A percentile compares a stretch with the other conserved stretches of the same genome.
These are phyloP conservation scores for Capillidium rhysosporum DNA, from an alignment of 371 early-diverging fungal species.

Conservation along the genomic window DNA sequence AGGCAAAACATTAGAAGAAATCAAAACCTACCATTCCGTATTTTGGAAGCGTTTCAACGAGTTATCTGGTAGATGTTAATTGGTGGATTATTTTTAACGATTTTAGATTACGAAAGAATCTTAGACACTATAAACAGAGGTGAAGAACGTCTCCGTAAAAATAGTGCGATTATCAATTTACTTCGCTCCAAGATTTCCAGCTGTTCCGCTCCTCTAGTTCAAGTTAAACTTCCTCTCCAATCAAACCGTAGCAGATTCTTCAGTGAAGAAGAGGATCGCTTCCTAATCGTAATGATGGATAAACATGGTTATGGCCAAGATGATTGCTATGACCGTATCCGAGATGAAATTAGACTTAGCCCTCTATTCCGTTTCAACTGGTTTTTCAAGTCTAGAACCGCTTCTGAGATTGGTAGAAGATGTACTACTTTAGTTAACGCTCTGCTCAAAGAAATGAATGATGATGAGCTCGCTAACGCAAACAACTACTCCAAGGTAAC, in stretches of 20 bases:
- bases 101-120: constrained; percentile 57
- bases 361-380: constrained; percentile 89
- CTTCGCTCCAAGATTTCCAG: constrained; percentile 45
- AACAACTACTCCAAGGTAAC: too few species aligned
- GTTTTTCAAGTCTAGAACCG: constrained; percentile 88
- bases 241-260: constrained; percentile 67
- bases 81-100: background rate
- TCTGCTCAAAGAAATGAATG: constrained; percentile 33
- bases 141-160: constrained; percentile 55
- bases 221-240: constrained; percentile 67
- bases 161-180: constrained; percentile 59
- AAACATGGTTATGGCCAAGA: constrained; percentile 77
- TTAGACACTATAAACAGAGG: constrained; percentile 76
- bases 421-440: constrained; percentile 53
- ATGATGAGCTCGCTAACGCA: too few species aligned
- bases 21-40: constrained; percentile 55
- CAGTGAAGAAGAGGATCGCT: constrained; percentile 93
- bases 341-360: constrained; percentile 60
- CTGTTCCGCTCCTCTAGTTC: constrained; percentile 61
- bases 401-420: constrained; percentile 56
- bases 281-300: constrained; percentile 72
- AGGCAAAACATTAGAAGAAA: constrained; percentile 73
- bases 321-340: constrained; percentile 78
- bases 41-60: constrained; percentile 81
- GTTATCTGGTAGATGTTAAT: constrained; percentile 23